Base-by-base conservation (phyloP, 306 rosid genomes). In the Gynostemma pentaphyllum region DNA sequence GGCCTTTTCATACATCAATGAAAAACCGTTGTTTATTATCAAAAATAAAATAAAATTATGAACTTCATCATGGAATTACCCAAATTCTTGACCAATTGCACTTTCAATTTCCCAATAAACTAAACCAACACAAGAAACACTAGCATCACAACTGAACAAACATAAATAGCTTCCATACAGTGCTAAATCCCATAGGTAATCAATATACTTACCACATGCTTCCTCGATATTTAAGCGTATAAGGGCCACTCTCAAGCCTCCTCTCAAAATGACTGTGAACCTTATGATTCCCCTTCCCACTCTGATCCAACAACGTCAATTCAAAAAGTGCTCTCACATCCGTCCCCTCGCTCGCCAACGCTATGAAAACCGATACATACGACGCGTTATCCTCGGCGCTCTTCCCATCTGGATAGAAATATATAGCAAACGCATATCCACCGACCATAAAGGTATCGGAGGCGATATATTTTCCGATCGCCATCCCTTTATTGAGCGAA, bases 161-260 rank as follows among this genome's bases (percentile, higher is more conserved):
- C 66, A 61, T 13, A 61, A 40, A 23, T n/a, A 22, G 30, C 27
- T 34, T 37, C 37, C 64, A 59, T 22, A 7, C 66, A 61, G 4
- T 23, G 18, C 14, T 22, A 40, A 45, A 61, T 40, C 50, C 36
- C 7, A 61, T 32, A 0, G 37, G 14, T 19, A 23, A 61, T 23
- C 49, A 61, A 61, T 5, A 59, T 37, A 18, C 66, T 61, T 61
- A 61, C 66, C 66, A 61, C 66, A 61, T 61, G 50, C 66, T 61
- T 61, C 66, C 66, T 40, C 66, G 66, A 23, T 61, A 61, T 4
- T 61, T 61, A 23, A 61, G 66, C 50, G 66, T 61, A 61, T 61
- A 61, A 39, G 66, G 66, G 13, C 66, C 66, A 40, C 66, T 61
- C 49, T 61, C 66, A 0, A 61, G 66, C 49, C 66, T 40, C 41